A percentile compares a stretch with the other conserved stretches of the same genome.
phyloP scores from a whole-genome alignment of 768 basidiomycete species.

The Suillus hirtellus region DNA sequence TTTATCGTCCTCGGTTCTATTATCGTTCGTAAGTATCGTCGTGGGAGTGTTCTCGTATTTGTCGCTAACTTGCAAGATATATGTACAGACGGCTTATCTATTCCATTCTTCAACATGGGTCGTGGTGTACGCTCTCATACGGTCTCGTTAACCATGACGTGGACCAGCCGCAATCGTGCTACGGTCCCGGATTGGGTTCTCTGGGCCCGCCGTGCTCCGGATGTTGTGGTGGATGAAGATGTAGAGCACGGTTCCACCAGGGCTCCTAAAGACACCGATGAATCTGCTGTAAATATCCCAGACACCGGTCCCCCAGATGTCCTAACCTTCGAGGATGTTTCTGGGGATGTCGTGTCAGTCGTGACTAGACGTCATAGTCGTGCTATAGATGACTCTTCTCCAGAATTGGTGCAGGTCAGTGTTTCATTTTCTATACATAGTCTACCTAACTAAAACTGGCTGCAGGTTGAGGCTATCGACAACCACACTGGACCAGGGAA shows the following conservation, averaged over 20 bases:
- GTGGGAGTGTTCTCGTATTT: background rate
- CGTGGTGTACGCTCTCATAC: conserved; percentile 47
- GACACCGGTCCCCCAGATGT: background rate
- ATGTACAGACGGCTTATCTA: conserved; percentile 61
- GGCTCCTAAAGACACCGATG: background rate
- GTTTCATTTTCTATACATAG: background rate
- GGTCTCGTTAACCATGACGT: conserved; percentile 44
- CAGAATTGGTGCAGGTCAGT: conserved; percentile 24
- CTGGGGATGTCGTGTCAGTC: background rate
- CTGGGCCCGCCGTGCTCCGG: conserved; percentile 28
- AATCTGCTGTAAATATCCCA: background rate
- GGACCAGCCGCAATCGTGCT: conserved; percentile 36
- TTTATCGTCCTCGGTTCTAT: conserved; percentile 90
- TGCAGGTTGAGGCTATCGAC: conserved; percentile 15
- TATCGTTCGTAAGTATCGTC: conserved; percentile 62
- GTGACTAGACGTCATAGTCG: background rate
- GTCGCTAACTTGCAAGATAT: background rate
- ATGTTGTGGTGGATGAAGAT: conserved; percentile 10
- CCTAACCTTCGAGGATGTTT: background rate
- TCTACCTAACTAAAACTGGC: background rate
- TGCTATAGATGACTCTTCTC: background rate
- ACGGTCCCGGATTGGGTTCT: conserved; percentile 48
- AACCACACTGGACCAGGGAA: background rate
- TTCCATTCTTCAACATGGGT: conserved; percentile 63
- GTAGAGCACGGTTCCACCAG: conserved; percentile 23